Evolutionary conservation across 2,329 filamentous ascomycete genomes (phyloP).

Genomic region (Dactylellina sp.): DNA sequence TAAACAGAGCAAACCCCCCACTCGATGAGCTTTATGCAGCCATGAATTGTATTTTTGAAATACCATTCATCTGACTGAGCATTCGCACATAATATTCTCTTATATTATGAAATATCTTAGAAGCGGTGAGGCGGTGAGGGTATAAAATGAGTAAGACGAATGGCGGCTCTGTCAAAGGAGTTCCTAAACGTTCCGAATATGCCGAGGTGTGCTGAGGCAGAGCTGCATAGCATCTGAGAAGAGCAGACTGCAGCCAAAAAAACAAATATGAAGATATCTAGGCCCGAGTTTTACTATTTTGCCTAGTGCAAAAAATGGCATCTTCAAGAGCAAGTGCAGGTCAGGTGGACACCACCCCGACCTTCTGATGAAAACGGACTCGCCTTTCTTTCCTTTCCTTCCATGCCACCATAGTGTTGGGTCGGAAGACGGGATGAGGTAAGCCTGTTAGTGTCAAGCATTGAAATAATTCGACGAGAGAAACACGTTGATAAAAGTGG

Average conservation of each 20-base stretch:
- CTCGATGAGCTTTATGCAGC: not conserved
- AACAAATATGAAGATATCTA: not conserved
- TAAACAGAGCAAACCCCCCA: constrained; percentile 3
- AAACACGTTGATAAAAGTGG: not conserved
- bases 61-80: constrained; percentile 15
- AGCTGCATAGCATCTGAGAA: not conserved
- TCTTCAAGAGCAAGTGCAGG: constrained; percentile 15
- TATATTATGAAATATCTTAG: constrained; percentile 1
- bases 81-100: not conserved
- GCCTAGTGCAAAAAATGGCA: constrained; percentile 23
- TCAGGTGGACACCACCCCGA: constrained; percentile 21
- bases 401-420: constrained; percentile 11
- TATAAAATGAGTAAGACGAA: not conserved
- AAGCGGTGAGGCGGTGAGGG: not conserved
- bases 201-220: constrained; percentile 17
- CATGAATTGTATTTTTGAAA: constrained; percentile 8
- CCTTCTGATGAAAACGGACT: not conserved
- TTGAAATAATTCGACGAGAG: not conserved
- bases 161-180: constrained; percentile 13
- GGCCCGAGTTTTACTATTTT: constrained; percentile 9
- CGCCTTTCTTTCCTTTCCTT: constrained; percentile 15
- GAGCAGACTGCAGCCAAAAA: constrained; percentile 5
- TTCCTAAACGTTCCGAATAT: constrained; percentile 47
- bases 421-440: constrained; percentile 42
- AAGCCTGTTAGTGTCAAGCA: constrained; percentile 24